A percentile compares a stretch with the other conserved stretches of the same genome.
These are phyloP conservation scores for Cylindricascospora bacillispora DNA, from an alignment of 1,139 yeast species.

Conservation along the genomic window DNA sequence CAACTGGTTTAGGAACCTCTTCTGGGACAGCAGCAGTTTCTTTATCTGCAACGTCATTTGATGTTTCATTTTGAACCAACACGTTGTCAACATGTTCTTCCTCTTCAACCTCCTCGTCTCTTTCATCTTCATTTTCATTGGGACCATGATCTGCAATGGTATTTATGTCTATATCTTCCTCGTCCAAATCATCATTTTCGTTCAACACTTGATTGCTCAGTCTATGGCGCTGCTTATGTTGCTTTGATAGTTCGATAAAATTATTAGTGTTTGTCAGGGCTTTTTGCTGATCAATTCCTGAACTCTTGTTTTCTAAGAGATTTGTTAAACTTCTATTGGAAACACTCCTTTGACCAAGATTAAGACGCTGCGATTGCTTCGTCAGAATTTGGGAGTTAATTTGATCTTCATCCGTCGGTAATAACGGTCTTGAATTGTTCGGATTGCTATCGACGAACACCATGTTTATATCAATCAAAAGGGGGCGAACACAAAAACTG, in stretches of 20 bases:
- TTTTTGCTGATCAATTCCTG: constrained; percentile 8
- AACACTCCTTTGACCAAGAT: constrained; percentile 6
- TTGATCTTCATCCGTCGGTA: constrained; percentile 15
- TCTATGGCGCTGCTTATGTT: constrained; percentile 1
- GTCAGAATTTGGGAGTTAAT: constrained; percentile 4
- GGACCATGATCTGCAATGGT: neutral
- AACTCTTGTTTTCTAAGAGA: constrained; percentile 5
- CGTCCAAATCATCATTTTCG: constrained; percentile 5
- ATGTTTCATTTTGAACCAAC: too few species aligned
- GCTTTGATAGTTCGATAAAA: constrained; percentile 13
- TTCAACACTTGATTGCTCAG: neutral
- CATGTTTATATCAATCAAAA: too few species aligned
- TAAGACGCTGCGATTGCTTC: neutral
- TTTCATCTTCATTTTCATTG: constrained; percentile 2
- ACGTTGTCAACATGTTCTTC: constrained; percentile 4
- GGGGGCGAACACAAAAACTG: too few species aligned
- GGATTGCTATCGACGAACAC: constrained; percentile 3
- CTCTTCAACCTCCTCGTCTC: constrained; percentile 4
- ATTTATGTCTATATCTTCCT: constrained; percentile 10
- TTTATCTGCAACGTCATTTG: neutral
- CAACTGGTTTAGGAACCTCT: neutral
- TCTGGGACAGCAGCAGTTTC: neutral
- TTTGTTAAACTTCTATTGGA: constrained; percentile 13
- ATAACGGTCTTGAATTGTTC: constrained; percentile 11
- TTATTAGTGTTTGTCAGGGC: constrained; percentile 20